Conservation (phyloP, 2,329 filamentous ascomycete genomes). For the Ophiostoma fasciatum region DNA sequence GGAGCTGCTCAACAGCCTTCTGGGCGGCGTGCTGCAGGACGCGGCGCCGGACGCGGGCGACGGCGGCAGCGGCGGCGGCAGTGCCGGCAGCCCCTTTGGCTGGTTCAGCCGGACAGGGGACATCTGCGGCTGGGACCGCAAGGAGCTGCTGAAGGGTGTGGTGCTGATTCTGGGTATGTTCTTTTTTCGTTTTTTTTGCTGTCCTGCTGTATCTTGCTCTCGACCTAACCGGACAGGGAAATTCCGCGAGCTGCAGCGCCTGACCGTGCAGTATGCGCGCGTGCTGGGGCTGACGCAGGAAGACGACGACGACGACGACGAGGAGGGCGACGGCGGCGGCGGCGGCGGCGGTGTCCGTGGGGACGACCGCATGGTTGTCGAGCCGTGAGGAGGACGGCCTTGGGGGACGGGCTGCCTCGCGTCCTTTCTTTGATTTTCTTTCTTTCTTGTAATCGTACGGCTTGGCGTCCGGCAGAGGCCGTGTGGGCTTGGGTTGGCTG, state of each 20-base stretch:
- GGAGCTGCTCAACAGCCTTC: conserved; percentile 68
- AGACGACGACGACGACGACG: conserved; percentile 28
- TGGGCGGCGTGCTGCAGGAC: conserved; percentile 56
- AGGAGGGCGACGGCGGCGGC: conserved; percentile 1
- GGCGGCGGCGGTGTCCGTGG: too few relatives aligned
- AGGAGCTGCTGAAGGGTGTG: conserved; percentile 76
- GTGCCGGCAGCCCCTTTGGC: conserved; percentile 27
- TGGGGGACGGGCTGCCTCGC: too few relatives aligned
- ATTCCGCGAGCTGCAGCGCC: conserved; percentile 82
- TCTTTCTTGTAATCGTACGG: not conserved
- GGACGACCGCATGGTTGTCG: conserved; percentile 11
- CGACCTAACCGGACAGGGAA: conserved; percentile 49
- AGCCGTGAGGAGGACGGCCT: conserved; percentile 6
- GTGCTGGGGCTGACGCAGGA: conserved; percentile 50
- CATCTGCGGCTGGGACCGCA: conserved; percentile 82
- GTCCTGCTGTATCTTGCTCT: not conserved
- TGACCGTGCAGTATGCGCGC: conserved; percentile 89
- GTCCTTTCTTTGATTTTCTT: not conserved
- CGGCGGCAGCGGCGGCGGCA: not conserved
- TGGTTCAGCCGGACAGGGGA: conserved; percentile 55
- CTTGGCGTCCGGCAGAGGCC: too few relatives aligned
- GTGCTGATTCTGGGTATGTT: conserved; percentile 79
- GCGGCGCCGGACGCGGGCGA: conserved; percentile 23
- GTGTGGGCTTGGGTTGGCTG: too few relatives aligned
- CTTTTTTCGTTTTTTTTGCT: not conserved